Evolutionary conservation across 257 asterid species (phyloP).

Genomic region (Solanum rostratum): DNA sequence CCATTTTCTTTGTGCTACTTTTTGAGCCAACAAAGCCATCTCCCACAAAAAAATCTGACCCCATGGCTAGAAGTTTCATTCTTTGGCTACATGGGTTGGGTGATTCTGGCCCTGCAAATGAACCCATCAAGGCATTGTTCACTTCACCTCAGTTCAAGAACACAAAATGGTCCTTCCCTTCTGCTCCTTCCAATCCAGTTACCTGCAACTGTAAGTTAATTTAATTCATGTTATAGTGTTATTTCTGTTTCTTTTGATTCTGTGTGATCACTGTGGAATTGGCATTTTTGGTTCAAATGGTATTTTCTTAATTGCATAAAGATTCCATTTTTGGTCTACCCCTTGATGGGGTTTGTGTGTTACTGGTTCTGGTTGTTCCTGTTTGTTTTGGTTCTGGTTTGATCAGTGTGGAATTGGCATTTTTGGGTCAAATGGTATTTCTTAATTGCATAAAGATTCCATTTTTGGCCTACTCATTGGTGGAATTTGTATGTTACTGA

Average conservation of each 20-base stretch:
- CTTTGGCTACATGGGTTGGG: slow-evolving; percentile 97
- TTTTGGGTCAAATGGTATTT: not conserved
- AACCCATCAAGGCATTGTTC: slow-evolving; percentile 73
- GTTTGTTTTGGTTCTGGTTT: not conserved
- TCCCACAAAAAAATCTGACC: slow-evolving; percentile 11
- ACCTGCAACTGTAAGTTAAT: slow-evolving; percentile 69
- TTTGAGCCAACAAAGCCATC: slow-evolving; percentile 10
- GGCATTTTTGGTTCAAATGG: not conserved
- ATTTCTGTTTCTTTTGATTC: not conserved
- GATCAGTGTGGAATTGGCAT: not conserved
- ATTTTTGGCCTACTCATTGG: not conserved
- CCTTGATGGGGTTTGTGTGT: not conserved
- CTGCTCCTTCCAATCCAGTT: slow-evolving; percentile 90
- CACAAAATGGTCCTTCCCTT: slow-evolving; percentile 90
- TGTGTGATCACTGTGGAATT: not conserved
- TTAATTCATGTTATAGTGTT: not conserved
- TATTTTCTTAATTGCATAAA: not conserved
- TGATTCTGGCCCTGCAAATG: slow-evolving; percentile 95
- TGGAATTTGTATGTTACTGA: not conserved
- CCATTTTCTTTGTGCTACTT: slow-evolving; percentile 33
- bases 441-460: not conserved
- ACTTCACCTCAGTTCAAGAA: slow-evolving; percentile 58
- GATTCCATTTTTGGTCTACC: not conserved
- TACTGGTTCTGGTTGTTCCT: not conserved
- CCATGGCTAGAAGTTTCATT: slow-evolving; percentile 67